A percentile compares a stretch with the other conserved stretches of the same genome.
Evolutionary conservation across 108 stramenopile genomes (phyloP).

Genomic region (Cyclotella choctawhatcheeana): DNA sequence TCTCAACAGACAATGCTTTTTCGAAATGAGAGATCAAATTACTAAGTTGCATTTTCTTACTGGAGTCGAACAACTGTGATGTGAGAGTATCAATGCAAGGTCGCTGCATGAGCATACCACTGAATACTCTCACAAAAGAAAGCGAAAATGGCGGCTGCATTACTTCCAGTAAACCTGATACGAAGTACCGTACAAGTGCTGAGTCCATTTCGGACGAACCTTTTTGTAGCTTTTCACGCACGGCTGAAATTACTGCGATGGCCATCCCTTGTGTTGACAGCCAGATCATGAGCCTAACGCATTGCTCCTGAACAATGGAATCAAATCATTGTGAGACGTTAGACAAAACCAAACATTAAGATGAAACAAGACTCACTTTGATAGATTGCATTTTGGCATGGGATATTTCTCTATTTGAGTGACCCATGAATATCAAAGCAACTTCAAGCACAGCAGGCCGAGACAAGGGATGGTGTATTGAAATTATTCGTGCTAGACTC

Average conservation of each 20-base stretch:
- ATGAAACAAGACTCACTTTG: constrained; percentile 43
- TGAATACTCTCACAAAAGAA: constrained; percentile 58
- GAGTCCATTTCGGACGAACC: constrained; percentile 71
- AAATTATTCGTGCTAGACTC: constrained; percentile 67
- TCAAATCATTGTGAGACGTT: not conserved
- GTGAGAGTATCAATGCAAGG: constrained; percentile 72
- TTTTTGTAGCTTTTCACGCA: constrained; percentile 58
- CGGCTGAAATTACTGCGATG: constrained; percentile 56
- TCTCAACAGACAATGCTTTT: not conserved
- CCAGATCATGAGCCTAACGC: constrained; percentile 72
- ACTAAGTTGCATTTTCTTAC: constrained; percentile 28
- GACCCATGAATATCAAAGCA: constrained; percentile 71
- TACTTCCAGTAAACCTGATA: constrained; percentile 69
- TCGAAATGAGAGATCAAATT: constrained; percentile 35
- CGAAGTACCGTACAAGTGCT: constrained; percentile 79
- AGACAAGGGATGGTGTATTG: constrained; percentile 72
- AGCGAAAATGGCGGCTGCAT: constrained; percentile 72
- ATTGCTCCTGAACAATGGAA: constrained; percentile 57
- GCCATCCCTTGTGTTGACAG: constrained; percentile 70
- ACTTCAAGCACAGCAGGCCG: constrained; percentile 63
- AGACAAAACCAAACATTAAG: not conserved
- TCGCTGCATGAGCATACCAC: constrained; percentile 53
- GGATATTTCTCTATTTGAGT: constrained; percentile 81
- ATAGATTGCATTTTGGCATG: constrained; percentile 85
- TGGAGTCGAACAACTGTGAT: constrained; percentile 69